Conservation (phyloP, 2,329 filamentous ascomycete species). For the Aspergillus phoenicis region DNA sequence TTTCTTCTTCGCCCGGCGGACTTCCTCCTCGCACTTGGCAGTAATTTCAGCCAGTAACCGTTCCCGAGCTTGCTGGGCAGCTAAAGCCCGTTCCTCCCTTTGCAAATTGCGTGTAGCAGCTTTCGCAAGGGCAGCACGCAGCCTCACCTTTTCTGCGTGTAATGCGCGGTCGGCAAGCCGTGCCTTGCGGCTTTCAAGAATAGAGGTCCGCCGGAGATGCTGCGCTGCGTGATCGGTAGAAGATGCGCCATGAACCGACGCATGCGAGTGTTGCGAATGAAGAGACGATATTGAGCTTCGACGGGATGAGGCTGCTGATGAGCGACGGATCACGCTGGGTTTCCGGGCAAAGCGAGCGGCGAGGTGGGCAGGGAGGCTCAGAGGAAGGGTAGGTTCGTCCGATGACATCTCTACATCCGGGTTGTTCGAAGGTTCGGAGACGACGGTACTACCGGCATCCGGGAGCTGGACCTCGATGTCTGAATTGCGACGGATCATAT, state of each 20-base stretch:
- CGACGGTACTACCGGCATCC: slow-evolving; percentile 34
- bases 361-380: slow-evolving; percentile 61
- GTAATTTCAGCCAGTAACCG: slow-evolving; percentile 66
- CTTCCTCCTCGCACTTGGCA: slow-evolving; percentile 67
- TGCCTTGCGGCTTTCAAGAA: slow-evolving; percentile 66
- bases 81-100: slow-evolving; percentile 64
- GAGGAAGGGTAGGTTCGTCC: slow-evolving; percentile 40
- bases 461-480: slow-evolving; percentile 46
- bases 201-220: slow-evolving; percentile 66
- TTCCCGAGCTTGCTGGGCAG: slow-evolving; percentile 65
- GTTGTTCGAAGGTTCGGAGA: slow-evolving; percentile 30
- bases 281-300: slow-evolving; percentile 66
- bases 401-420: slow-evolving; percentile 48
- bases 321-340: slow-evolving; percentile 57
- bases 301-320: slow-evolving; percentile 64
- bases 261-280: slow-evolving; percentile 62
- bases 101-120: slow-evolving; percentile 59
- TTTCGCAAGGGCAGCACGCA: slow-evolving; percentile 64
- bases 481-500: slow-evolving; percentile 47
- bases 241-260: slow-evolving; percentile 50
- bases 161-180: slow-evolving; percentile 65
- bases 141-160: slow-evolving; percentile 66
- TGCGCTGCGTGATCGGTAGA: slow-evolving; percentile 65
- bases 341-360: slow-evolving; percentile 64
- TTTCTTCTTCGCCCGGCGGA: slow-evolving; percentile 66